Evolutionary conservation across 257 asterid genomes (phyloP), one percentile per base, ranked within the genome.

Genomic region (Solanum chiquidenum): DNA sequence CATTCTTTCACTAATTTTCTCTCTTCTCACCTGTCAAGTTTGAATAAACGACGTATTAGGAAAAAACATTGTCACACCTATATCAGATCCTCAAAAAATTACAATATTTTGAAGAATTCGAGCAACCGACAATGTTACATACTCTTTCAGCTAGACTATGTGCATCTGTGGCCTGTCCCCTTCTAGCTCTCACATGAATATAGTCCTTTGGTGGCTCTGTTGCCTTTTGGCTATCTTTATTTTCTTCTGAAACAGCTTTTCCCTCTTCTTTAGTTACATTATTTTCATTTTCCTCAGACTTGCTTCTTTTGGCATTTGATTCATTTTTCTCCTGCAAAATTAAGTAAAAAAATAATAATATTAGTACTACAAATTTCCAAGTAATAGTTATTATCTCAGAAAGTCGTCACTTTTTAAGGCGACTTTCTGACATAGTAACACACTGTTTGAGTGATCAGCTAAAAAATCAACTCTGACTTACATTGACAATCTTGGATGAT

Each of bases 61-160:
- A 0, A 86, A 85, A 77, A 77, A 16, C 9, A 0, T 10, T 0
- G 7, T 38, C 58, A n/a, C 12, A 0, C 0, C 0, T 52, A 0
- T 76, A 76, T 12, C 23, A 7, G 5, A 76, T n/a, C 7, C 23
- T 40, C 4, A 38, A 76, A 76, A 58, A 40, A 37, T 9, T 9
- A 2, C 1, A 0, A 74, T 1, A 37, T 74, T 74, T 11, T 74
- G 1, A 1, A 74, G 33, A 12, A 74, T 10, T 3, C 12, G 21
- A 55, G 69, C 2, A 5, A 12, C 21, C 5, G 7, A 14, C 25
- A 23, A 20, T 35, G 16, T 33, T 60, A 27, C 90, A 40, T 94
- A 95, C 98, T 90, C 99, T 96, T 91, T 96, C 99, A 73, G 99
- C 99, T 60, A 96, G 95, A 88, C 99, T 96, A 58, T 96, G 99